Conservation (phyloP, 306 rosid genomes). For the Neltuma alba region DNA sequence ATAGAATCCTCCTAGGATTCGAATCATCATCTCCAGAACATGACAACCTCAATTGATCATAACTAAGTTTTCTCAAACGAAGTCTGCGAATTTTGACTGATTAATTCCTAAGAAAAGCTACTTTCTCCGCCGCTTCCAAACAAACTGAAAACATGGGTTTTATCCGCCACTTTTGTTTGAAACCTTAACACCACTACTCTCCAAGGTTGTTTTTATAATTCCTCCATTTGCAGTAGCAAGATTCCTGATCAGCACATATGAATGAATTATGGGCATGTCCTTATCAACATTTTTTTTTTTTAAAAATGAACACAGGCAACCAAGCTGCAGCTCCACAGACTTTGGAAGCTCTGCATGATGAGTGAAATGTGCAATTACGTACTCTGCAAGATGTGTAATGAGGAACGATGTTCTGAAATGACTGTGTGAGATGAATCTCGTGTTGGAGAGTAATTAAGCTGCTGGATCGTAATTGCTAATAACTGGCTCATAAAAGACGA, state of each 20-base stretch:
- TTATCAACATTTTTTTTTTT: neutral
- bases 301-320: neutral
- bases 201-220: neutral
- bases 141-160: conserved; percentile 48
- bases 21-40: conserved; percentile 1
- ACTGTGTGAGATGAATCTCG: too few species aligned
- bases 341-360: neutral
- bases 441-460: neutral
- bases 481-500: neutral
- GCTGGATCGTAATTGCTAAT: neutral
- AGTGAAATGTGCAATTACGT: too few species aligned
- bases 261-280: neutral
- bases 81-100: neutral
- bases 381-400: too few species aligned
- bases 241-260: conserved; percentile 14
- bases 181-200: conserved; percentile 19
- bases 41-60: conserved; percentile 43
- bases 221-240: neutral
- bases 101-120: conserved; percentile 20
- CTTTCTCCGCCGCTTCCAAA: conserved; percentile 40
- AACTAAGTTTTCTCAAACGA: conserved; percentile 38
- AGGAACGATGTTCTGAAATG: too few species aligned
- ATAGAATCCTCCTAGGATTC: conserved; percentile 30
- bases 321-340: conserved; percentile 5
- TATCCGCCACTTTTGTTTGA: conserved; percentile 48